phyloP scores from a whole-genome alignment of 1,284 basidiomycete genomes.

The Mycena citricolor region DNA sequence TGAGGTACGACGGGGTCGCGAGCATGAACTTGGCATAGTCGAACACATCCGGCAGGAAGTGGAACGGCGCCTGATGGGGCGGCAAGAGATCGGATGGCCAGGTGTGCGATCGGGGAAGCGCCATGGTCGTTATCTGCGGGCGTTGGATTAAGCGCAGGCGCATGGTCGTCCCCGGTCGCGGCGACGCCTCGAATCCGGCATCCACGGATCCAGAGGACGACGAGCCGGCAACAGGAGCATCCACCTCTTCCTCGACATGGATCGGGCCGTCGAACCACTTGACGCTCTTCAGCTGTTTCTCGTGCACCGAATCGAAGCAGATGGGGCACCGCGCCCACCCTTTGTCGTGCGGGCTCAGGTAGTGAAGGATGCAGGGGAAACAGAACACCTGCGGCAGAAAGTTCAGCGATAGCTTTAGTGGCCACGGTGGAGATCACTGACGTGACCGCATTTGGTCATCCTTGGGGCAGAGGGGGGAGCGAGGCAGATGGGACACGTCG shows the following conservation, averaged over 20 bases:
- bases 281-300: constrained; percentile 90
- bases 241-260: constrained; percentile 37
- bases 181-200: constrained; percentile 36
- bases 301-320: constrained; percentile 92
- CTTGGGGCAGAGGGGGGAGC: constrained; percentile 88
- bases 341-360: constrained; percentile 81
- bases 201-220: constrained; percentile 50
- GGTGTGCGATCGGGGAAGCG: constrained; percentile 85
- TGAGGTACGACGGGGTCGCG: constrained; percentile 84
- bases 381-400: constrained; percentile 75
- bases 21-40: constrained; percentile 95
- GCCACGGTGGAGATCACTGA: constrained; percentile 45
- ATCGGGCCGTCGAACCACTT: constrained; percentile 69
- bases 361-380: constrained; percentile 91
- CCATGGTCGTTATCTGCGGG: constrained; percentile 94
- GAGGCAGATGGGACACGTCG: constrained; percentile 93
- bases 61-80: constrained; percentile 89
- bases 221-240: constrained; percentile 35
- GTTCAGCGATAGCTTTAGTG: constrained; percentile 12
- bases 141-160: constrained; percentile 91
- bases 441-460: constrained; percentile 98
- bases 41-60: constrained; percentile 93
- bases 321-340: constrained; percentile 94
- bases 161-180: constrained; percentile 55
- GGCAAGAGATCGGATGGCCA: constrained; percentile 95